These are phyloP conservation scores for Sherardia arvensis DNA, from an alignment of 257 asterid genomes.

Conservation along the genomic window DNA sequence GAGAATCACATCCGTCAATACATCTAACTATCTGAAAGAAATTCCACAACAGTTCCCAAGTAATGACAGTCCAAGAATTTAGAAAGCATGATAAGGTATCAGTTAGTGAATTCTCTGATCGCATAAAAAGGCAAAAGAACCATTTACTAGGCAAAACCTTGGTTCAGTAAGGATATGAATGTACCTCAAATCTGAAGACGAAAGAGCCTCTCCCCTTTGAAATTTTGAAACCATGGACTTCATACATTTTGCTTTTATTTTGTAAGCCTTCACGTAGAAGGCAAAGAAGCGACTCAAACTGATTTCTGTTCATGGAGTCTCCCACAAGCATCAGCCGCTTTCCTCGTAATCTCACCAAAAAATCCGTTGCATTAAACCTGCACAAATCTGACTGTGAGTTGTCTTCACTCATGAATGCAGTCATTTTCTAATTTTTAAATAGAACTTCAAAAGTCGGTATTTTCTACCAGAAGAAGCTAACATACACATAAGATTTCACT, in stretches of 20 bases:
- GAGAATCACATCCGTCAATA: too few relatives aligned
- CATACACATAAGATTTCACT: not conserved
- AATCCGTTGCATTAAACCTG: conserved; percentile 83
- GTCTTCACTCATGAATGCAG: not conserved
- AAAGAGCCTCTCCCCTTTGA: conserved; percentile 91
- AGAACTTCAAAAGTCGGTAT: not conserved
- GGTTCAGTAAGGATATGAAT: not conserved
- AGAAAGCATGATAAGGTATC: not conserved
- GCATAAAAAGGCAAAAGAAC: not conserved
- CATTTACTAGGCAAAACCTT: not conserved
- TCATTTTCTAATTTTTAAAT: not conserved
- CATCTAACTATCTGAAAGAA: not conserved
- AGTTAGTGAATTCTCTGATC: not conserved
- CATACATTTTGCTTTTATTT: conserved; percentile 81
- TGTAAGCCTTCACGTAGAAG: conserved; percentile 64
- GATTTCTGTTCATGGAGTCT: conserved; percentile 97
- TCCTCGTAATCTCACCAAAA: conserved; percentile 80
- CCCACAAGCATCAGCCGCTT: conserved; percentile 89
- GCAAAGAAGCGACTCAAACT: conserved; percentile 89
- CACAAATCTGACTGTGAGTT: conserved; percentile 8
- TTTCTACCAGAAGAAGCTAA: not conserved
- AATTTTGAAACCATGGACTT: conserved; percentile 74
- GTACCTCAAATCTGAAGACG: conserved; percentile 84
- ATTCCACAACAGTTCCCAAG: not conserved
- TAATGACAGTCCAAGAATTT: not conserved